phyloP scores from a whole-genome alignment of 139 green algal genomes.

The Limnomonas spitsbergensis region DNA sequence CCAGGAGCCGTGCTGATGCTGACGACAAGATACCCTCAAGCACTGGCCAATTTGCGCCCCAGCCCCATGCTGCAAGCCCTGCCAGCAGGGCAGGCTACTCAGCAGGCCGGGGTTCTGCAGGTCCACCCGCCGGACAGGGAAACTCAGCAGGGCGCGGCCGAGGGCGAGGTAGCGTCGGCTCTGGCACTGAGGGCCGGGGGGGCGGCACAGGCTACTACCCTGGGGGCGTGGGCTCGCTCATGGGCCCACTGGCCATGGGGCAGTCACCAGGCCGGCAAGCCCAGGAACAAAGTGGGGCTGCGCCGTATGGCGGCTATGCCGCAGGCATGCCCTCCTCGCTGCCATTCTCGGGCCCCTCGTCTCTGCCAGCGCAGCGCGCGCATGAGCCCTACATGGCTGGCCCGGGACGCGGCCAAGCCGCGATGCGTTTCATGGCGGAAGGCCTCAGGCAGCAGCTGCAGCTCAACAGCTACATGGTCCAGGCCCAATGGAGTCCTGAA shows the following conservation, averaged over 20 bases:
- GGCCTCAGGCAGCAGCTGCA: conserved; percentile 69
- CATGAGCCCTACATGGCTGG: not conserved
- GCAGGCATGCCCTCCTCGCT: too few relatives aligned
- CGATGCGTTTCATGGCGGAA: conserved; percentile 44
- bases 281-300: not conserved
- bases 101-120: not conserved
- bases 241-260: not conserved
- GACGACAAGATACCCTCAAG: too few relatives aligned
- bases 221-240: not conserved
- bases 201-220: too few relatives aligned
- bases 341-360: not conserved
- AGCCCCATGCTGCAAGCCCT: not conserved
- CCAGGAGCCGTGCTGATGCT: not conserved
- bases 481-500: conserved; percentile 23
- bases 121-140: not conserved
- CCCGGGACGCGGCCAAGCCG: not conserved
- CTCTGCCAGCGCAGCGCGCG: not conserved
- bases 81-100: not conserved
- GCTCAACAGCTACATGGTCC: conserved; percentile 59
- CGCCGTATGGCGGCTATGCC: too few relatives aligned
- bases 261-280: not conserved
- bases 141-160: not conserved
- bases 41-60: not conserved
- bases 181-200: too few relatives aligned
- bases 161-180: not conserved